A percentile compares a stretch with the other conserved stretches of the same genome.
Conservation (phyloP, 345 rosid genomes). For the Eucalyptus cloeziana region DNA sequence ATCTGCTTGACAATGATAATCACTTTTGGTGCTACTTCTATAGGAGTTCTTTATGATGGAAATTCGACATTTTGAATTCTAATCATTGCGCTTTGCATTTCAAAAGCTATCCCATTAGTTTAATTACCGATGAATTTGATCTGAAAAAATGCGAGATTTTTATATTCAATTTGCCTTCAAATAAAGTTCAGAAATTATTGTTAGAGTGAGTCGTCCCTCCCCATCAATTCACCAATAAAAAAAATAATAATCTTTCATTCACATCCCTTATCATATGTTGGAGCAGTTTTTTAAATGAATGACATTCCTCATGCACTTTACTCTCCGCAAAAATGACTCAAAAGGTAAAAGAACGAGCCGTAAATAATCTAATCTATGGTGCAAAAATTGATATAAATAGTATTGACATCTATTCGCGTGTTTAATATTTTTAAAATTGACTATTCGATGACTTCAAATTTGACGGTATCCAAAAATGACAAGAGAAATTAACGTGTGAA, state of each 20-base stretch:
- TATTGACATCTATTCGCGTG: background rate
- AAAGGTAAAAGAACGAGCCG: background rate
- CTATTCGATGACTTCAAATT: no score
- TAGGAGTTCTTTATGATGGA: background rate
- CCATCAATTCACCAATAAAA: no score
- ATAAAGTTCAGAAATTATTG: background rate
- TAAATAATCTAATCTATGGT: background rate
- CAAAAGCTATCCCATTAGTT: background rate
- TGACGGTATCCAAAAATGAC: background rate
- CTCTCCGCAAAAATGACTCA: background rate
- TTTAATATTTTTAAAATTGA: no score
- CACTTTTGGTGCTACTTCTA: background rate
- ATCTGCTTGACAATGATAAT: background rate
- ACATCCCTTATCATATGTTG: background rate
- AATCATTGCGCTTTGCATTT: background rate
- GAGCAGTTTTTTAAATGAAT: background rate
- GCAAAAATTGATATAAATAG: background rate
- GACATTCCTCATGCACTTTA: background rate
- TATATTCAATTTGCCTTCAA: background rate
- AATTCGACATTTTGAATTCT: background rate
- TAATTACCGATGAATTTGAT: background rate
- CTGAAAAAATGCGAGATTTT: rapidly evolving
- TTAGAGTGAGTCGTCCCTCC: background rate
- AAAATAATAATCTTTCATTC: background rate
- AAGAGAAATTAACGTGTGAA: background rate